Percentiles rank a stretch among this genome's conserved stretches.
Evolutionary conservation across 1,284 basidiomycete genomes (phyloP).

Genomic region (Chalciporus sp.): DNA sequence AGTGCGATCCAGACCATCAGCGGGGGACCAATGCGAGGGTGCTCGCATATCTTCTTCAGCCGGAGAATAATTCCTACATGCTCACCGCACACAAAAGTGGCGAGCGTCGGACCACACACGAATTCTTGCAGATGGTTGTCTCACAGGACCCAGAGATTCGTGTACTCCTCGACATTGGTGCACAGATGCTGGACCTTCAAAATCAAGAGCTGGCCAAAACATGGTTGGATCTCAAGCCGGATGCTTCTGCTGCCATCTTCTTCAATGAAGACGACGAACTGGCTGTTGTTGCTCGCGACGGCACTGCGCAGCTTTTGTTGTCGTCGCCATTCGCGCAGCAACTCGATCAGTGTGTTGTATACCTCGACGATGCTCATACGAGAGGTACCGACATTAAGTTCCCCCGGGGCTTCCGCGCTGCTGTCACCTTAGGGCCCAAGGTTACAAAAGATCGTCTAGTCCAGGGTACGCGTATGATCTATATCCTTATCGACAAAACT

Average conservation of each 20-base stretch:
- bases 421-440: conserved; percentile 55
- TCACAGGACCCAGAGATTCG: conserved; percentile 39
- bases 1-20: conserved; percentile 45
- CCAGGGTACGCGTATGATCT: conserved; percentile 43
- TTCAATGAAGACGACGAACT: conserved; percentile 50
- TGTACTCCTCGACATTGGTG: conserved; percentile 56
- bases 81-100: conserved; percentile 26
- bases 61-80: conserved; percentile 45
- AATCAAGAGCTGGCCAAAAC: conserved; percentile 42
- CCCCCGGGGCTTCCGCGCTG: conserved; percentile 46
- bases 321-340: conserved; percentile 47
- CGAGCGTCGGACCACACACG: conserved; percentile 26
- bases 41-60: conserved; percentile 43
- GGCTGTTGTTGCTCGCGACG: conserved; percentile 44
- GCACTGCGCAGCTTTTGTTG: conserved; percentile 38
- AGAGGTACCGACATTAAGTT: conserved; percentile 59
- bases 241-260: conserved; percentile 47
- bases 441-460: conserved; percentile 56
- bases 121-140: conserved; percentile 40
- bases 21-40: conserved; percentile 52
- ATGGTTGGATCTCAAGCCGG: conserved; percentile 41
- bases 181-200: conserved; percentile 55
- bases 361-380: conserved; percentile 61
- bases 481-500: neutral
- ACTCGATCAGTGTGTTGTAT: conserved; percentile 49